These are phyloP conservation scores for Pistacia atlantica DNA, from an alignment of 345 rosid species.

Conservation along the genomic window DNA sequence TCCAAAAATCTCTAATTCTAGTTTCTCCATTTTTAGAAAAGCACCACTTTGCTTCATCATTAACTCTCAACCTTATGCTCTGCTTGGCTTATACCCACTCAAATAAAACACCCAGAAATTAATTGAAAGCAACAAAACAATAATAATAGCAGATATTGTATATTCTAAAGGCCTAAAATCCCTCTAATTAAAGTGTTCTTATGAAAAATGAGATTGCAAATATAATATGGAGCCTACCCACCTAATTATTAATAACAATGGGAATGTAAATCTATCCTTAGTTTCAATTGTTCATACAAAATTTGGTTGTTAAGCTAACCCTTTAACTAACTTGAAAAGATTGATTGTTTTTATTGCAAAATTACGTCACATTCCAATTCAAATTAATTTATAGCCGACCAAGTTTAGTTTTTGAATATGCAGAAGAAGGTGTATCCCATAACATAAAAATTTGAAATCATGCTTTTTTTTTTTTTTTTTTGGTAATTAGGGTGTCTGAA, in stretches of 20 bases:
- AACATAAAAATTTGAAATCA: not conserved
- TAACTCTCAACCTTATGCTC: constrained; percentile 11
- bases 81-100: not conserved
- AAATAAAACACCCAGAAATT: not conserved
- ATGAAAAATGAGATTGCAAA: too few species aligned
- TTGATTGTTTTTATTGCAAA: not conserved
- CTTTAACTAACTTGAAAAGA: not conserved
- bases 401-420: not conserved
- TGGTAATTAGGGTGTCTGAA: too few species aligned
- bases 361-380: not conserved
- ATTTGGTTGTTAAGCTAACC: constrained; percentile 8
- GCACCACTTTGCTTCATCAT: constrained; percentile 21
- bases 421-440: not conserved
- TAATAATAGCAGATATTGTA: not conserved
- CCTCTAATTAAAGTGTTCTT: too few species aligned
- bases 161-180: too few species aligned
- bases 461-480: not conserved
- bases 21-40: constrained; percentile 30
- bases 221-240: constrained; percentile 15
- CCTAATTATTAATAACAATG: constrained; percentile 16
- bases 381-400: not conserved
- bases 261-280: not conserved
- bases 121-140: not conserved
- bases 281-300: constrained; percentile 9
- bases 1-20: not conserved